phyloP scores from a whole-genome alignment of 257 asterid species.

The Ilex aquifolium region DNA sequence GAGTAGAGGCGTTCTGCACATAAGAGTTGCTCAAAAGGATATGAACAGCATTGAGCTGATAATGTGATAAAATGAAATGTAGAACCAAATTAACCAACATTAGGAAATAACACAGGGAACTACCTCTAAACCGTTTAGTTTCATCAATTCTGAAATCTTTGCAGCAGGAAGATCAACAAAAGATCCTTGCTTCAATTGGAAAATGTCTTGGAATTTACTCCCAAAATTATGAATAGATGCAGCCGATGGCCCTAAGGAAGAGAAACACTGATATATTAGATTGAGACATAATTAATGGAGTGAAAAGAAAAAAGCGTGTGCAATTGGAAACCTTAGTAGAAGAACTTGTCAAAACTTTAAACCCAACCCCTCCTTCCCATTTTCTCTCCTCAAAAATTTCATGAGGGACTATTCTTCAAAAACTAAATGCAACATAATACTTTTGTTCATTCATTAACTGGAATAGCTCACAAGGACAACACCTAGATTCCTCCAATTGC shows the following conservation, averaged over 20 bases:
- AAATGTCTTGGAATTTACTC: conserved; percentile 32
- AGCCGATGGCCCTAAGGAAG: conserved; percentile 12
- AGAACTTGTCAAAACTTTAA: neutral
- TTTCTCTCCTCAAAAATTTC: neutral
- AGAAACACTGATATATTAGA: conserved; percentile 3
- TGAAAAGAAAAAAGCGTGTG: neutral
- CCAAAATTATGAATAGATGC: conserved; percentile 37
- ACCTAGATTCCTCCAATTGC: neutral
- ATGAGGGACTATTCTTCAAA: neutral
- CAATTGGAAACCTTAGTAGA: neutral
- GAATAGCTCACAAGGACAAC: neutral
- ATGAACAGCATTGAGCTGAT: conserved; percentile 16
- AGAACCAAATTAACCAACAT: neutral
- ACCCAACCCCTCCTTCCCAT: neutral
- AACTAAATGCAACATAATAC: neutral
- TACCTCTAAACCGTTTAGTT: conserved; percentile 75
- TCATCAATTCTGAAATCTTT: conserved; percentile 73
- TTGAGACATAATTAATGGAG: neutral
- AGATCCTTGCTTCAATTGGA: conserved; percentile 45
- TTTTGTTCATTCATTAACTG: neutral
- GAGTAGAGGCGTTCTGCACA: conserved; percentile 69
- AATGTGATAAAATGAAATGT: conserved; percentile 7
- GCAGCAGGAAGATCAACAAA: conserved; percentile 43
- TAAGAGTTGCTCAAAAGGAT: conserved; percentile 19
- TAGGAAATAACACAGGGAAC: neutral